These are phyloP conservation scores for Scheffersomyces spartinae DNA, from an alignment of 805 yeast species.

Conservation along the genomic window DNA sequence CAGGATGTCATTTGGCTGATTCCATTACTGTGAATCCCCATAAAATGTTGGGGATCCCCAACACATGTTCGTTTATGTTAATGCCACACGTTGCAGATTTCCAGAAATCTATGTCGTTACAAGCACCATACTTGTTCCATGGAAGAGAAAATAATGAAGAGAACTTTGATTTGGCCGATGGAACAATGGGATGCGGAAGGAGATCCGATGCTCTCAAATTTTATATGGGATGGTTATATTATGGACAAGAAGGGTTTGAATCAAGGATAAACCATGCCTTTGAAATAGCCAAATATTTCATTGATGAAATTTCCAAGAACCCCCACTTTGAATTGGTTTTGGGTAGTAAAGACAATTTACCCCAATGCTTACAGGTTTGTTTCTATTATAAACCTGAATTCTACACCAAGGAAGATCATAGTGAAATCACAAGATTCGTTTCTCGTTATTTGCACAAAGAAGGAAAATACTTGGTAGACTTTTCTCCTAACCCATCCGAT, in stretches of 20 bases:
- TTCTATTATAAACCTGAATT: constrained; percentile 51
- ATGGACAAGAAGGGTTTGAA: constrained; percentile 57
- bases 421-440: constrained; percentile 45
- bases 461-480: constrained; percentile 68
- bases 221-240: constrained; percentile 73
- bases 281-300: constrained; percentile 51
- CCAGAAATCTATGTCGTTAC: constrained; percentile 61
- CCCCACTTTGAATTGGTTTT: constrained; percentile 43
- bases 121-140: constrained; percentile 78
- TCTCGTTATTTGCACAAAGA: constrained; percentile 45
- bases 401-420: constrained; percentile 15
- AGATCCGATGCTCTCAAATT: constrained; percentile 73
- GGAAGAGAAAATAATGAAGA: constrained; percentile 35
- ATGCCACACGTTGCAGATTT: constrained; percentile 58
- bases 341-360: constrained; percentile 34
- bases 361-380: constrained; percentile 78
- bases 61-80: constrained; percentile 61
- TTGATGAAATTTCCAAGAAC: constrained; percentile 22
- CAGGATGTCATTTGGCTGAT: constrained; percentile 57
- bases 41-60: constrained; percentile 82
- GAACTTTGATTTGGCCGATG: constrained; percentile 72
- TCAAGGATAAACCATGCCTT: constrained; percentile 65
- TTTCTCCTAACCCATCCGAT: constrained; percentile 52
- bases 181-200: constrained; percentile 89
- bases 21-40: constrained; percentile 79